Base-by-base conservation (phyloP, 192 early-diverging fungal species). In the Coemansia sp. region DNA sequence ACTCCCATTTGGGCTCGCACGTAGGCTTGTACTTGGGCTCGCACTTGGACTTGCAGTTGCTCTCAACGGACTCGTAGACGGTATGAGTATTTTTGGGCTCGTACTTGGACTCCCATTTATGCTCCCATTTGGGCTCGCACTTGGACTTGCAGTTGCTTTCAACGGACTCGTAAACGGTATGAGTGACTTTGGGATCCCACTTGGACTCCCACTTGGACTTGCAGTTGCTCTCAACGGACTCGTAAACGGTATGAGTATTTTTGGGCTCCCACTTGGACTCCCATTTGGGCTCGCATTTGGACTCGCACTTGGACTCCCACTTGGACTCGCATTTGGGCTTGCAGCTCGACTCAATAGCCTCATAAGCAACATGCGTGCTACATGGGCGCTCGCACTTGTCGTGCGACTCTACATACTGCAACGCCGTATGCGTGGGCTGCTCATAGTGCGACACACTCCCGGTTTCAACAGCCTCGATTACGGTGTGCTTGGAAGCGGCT, bases 361-460 rank as follows among this genome's bases (percentile, higher is more conserved):
- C 43, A 61, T 49, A 64, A 2, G 62, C 74, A 0, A 68, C 71
- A 32, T 69, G 66, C 3, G 66, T 68, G 49, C 65, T 64, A 12
- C 19, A 12, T 1, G 64, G 14, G 39, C 57, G 37, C 16, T 45
- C 23, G 9, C n/a, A 12, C n/a, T n/a, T 10, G 8, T 14, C 22
- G 19, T 26, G 27, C 27, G 60, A 38, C 54, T 72, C 63, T 1
- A 72, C 49, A 14, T 52, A 65, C 57, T 63, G 18, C 32, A 63
- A 45, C 27, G 56, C 61, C 18, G 57, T 58, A 29, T 69, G 68
- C 1, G 68, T 69, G 38, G 45, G 48, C n/a, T 29, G 41, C 13
- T 56, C 54, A 14, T 2, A 14, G 22, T 13, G 26, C 19, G 50
- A 19, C 23, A 14, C 52, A 14, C 52, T 29, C 7, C 24, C 52